These are phyloP conservation scores for Ilyonectria mors-panacis DNA, from an alignment of 2,329 filamentous ascomycete species.

Conservation along the genomic window DNA sequence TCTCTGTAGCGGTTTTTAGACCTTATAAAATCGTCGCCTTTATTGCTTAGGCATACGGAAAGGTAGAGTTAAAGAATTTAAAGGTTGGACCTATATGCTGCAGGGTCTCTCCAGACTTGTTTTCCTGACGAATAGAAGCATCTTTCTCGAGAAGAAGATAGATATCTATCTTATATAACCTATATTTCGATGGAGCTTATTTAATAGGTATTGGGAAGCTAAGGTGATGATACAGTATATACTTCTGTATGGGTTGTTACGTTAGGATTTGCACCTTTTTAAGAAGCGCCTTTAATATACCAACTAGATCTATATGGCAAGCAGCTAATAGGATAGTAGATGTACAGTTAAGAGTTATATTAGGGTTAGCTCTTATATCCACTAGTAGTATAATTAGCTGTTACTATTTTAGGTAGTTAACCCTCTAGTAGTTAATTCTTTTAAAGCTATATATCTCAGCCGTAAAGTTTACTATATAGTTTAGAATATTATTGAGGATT, in stretches of 20 bases:
- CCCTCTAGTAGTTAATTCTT: neutral
- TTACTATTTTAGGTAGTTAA: slow-evolving; percentile 38
- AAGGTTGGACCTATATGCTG: slow-evolving; percentile 34
- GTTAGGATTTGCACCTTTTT: neutral
- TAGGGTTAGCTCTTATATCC: slow-evolving; percentile 41
- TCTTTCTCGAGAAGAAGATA: neutral
- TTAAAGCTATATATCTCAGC: too few relatives aligned
- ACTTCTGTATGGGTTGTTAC: neutral
- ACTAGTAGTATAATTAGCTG: slow-evolving; percentile 36
- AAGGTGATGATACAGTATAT: neutral
- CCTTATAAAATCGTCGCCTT: slow-evolving; percentile 12
- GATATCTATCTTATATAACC: neutral
- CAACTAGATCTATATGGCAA: neutral
- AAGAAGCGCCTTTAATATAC: neutral
- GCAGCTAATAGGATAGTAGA: neutral
- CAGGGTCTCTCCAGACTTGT: slow-evolving; percentile 43
- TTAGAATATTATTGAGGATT: slow-evolving; percentile 2
- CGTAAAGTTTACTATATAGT: too few relatives aligned
- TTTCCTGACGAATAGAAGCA: slow-evolving; percentile 25
- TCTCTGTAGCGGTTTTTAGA: slow-evolving; percentile 42
- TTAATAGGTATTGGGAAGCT: neutral
- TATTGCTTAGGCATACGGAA: slow-evolving; percentile 4
- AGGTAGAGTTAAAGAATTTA: slow-evolving; percentile 41
- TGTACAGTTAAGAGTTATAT: slow-evolving; percentile 33
- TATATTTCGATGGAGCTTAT: neutral